These are phyloP conservation scores for Fusarium temperatum DNA, from an alignment of 2,329 filamentous ascomycete species.

Conservation along the genomic window DNA sequence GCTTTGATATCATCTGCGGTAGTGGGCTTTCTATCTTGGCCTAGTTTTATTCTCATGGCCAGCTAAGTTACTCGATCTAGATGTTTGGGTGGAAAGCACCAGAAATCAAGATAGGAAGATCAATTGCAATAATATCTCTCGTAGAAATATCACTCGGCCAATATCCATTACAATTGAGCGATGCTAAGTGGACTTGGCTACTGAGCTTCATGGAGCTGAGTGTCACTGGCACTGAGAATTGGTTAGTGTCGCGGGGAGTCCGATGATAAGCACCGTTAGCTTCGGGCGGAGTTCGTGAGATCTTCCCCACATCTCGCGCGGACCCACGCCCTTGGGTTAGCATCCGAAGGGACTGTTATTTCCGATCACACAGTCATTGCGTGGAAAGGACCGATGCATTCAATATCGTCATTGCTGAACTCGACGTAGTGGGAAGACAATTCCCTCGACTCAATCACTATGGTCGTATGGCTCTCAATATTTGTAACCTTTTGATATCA, in stretches of 20 bases:
- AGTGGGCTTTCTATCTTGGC: not conserved
- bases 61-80: rapidly evolving
- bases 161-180: too few species aligned
- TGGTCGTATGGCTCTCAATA: too few species aligned
- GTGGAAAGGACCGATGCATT: not conserved
- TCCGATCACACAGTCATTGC: not conserved
- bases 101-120: rapidly evolving
- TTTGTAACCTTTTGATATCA: too few species aligned
- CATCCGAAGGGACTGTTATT: not conserved
- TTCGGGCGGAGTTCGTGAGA: not conserved
- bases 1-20: not conserved
- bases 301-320: not conserved
- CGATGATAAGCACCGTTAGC: not conserved
- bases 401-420: too few species aligned
- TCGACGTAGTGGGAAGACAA: too few species aligned
- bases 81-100: rapidly evolving
- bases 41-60: rapidly evolving
- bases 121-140: rapidly evolving
- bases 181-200: not conserved
- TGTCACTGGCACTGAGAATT: not conserved
- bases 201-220: not conserved
- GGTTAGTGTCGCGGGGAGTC: too few species aligned
- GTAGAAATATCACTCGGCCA: not conserved
- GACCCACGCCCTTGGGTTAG: not conserved
- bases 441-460: too few species aligned